Conservation (phyloP, 805 yeast genomes). For the Pichia sporocuriosa region DNA sequence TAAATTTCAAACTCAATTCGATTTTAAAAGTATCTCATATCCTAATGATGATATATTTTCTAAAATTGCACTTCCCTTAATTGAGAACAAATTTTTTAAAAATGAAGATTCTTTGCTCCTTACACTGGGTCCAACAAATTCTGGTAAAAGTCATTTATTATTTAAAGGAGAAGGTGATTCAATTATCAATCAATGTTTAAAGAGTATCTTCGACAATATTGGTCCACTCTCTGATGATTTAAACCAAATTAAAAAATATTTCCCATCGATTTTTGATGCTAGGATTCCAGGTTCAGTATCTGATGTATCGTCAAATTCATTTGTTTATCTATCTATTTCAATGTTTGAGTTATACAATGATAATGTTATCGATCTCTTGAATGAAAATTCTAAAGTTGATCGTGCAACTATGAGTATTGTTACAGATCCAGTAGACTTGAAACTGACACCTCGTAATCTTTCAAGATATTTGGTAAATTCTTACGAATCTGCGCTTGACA, state of each 20-base stretch:
- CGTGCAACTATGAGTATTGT: constrained; percentile 34
- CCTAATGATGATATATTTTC: constrained; percentile 15
- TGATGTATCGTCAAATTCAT: neutral
- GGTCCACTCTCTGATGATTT: constrained; percentile 6
- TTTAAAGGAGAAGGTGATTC: constrained; percentile 28
- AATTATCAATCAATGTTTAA: constrained; percentile 16
- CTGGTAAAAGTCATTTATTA: constrained; percentile 40
- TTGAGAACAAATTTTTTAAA: constrained; percentile 26
- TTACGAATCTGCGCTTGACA: constrained; percentile 30
- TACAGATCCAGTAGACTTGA: constrained; percentile 37
- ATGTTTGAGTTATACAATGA: constrained; percentile 50
- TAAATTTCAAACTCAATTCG: constrained; percentile 23
- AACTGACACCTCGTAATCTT: constrained; percentile 37
- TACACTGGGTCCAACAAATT: constrained; percentile 47
- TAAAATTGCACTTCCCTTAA: constrained; percentile 28
- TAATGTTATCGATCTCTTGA: constrained; percentile 33
- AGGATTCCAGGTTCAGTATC: neutral
- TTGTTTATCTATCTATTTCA: constrained; percentile 34
- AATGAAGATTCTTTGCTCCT: constrained; percentile 38
- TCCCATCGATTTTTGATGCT: constrained; percentile 5
- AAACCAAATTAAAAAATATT: constrained; percentile 7
- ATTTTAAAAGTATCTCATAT: constrained; percentile 19
- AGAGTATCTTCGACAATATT: constrained; percentile 19
- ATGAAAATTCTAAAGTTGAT: constrained; percentile 8
- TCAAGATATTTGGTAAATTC: constrained; percentile 35